These are phyloP conservation scores for Fusarium redolens DNA, from an alignment of 2,329 filamentous ascomycete species.

Conservation along the genomic window DNA sequence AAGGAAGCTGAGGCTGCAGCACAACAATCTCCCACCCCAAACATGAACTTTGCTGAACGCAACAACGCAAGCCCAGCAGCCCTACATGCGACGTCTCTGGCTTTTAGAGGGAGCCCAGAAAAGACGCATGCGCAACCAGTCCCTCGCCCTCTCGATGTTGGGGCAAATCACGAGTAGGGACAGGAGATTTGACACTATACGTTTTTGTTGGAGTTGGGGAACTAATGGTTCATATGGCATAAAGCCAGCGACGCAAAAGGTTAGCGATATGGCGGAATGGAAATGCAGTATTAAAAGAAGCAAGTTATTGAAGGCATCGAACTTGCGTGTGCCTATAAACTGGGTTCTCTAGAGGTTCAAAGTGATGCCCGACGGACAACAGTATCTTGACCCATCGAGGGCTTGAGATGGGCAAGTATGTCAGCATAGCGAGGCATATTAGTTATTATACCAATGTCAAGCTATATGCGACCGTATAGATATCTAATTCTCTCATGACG, in stretches of 20 bases:
- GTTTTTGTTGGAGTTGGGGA: constrained; percentile 44
- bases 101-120: constrained; percentile 72
- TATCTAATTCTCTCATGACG: not conserved
- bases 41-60: constrained; percentile 7
- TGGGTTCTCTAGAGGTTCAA: not conserved
- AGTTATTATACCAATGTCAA: constrained; percentile 24
- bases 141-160: constrained; percentile 48
- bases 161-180: constrained; percentile 45
- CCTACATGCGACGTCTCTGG: constrained; percentile 59
- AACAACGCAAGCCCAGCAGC: constrained; percentile 47
- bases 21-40: constrained; percentile 23
- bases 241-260: constrained; percentile 33
- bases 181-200: constrained; percentile 19
- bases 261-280: constrained; percentile 36
- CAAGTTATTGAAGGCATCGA: constrained; percentile 1
- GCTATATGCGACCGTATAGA: constrained; percentile 8
- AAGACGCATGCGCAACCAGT: constrained; percentile 57
- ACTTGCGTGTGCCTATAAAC: not conserved
- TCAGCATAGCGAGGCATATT: constrained; percentile 9
- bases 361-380: constrained; percentile 8
- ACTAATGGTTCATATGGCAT: constrained; percentile 36
- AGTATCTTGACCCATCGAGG: not conserved
- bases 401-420: not conserved
- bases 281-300: constrained; percentile 30
- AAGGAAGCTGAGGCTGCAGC: not conserved